Evolutionary conservation across 805 yeast genomes (phyloP).

Genomic region (Lipomyces mesembrius): DNA sequence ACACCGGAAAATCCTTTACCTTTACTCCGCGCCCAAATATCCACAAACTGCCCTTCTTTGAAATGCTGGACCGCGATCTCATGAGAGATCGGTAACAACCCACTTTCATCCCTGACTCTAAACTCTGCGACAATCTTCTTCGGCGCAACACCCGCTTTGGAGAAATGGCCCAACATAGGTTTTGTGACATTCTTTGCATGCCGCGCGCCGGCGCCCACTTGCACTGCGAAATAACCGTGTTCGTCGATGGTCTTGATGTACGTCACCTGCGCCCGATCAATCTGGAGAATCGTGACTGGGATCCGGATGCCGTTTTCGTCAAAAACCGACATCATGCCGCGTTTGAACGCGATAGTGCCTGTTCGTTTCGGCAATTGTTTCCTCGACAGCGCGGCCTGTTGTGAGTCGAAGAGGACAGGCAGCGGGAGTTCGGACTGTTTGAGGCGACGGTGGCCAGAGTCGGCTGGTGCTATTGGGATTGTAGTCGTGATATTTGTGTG

Average conservation of each 20-base stretch:
- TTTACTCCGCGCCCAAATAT: constrained; percentile 74
- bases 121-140: constrained; percentile 77
- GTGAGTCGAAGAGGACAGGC: constrained; percentile 65
- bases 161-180: constrained; percentile 73
- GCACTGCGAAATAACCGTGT: constrained; percentile 84
- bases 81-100: constrained; percentile 76
- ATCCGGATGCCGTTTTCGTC: constrained; percentile 67
- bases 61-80: constrained; percentile 83
- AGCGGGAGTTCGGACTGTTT: constrained; percentile 41
- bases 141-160: constrained; percentile 81
- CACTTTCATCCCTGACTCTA: constrained; percentile 67
- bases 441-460: constrained; percentile 12
- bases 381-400: constrained; percentile 70
- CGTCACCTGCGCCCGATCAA: constrained; percentile 86
- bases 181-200: constrained; percentile 64
- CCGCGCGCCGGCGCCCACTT: constrained; percentile 81
- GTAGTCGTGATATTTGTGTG: constrained; percentile 22
- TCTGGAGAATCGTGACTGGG: constrained; percentile 87
- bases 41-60: constrained; percentile 80
- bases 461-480: constrained; percentile 23
- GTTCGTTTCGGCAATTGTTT: constrained; percentile 76
- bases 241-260: constrained; percentile 68
- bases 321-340: constrained; percentile 89
- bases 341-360: constrained; percentile 80
- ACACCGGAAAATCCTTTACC: constrained; percentile 99